phyloP scores from a whole-genome alignment of 148 eudicot species.

The Pouteria glomerata region DNA sequence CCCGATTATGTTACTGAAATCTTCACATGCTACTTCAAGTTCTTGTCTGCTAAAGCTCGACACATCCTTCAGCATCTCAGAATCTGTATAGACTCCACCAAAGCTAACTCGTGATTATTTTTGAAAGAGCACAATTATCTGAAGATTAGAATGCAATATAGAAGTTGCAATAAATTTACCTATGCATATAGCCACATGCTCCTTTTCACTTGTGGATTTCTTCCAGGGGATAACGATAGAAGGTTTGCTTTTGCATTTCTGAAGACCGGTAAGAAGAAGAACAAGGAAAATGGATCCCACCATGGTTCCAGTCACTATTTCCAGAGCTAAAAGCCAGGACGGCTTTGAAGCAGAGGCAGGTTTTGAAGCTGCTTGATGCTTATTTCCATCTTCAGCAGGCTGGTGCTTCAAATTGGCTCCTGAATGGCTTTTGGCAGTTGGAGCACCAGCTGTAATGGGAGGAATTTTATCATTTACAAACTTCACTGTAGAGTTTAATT shows the following conservation, averaged over 20 bases:
- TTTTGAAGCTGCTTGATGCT: conserved; percentile 43
- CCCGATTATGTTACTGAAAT: conserved; percentile 95
- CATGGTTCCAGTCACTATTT: conserved; percentile 73
- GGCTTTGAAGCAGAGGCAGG: conserved; percentile 56
- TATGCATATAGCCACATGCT: conserved; percentile 46
- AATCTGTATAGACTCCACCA: conserved; percentile 33
- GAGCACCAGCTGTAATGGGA: conserved; percentile 37
- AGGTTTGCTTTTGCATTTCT: conserved; percentile 56
- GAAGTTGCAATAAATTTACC: conserved; percentile 30
- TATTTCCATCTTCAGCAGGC: conserved; percentile 26
- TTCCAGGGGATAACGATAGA: conserved; percentile 85
- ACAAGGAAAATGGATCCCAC: conserved; percentile 48
- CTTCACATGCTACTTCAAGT: conserved; percentile 98
- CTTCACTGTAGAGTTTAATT: not conserved
- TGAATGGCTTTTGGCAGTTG: conserved; percentile 42
- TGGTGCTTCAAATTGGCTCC: conserved; percentile 28
- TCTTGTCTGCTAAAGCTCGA: conserved; percentile 64
- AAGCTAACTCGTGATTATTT: not conserved
- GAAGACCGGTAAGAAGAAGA: conserved; percentile 41
- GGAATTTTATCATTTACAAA: not conserved
- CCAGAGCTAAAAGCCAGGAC: conserved; percentile 70
- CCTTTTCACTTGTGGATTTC: conserved; percentile 70
- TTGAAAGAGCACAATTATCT: not conserved
- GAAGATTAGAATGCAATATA: not conserved
- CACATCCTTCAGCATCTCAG: conserved; percentile 72